phyloP scores from a whole-genome alignment of 2,329 filamentous ascomycete species.

The Fusarium abutilonis region DNA sequence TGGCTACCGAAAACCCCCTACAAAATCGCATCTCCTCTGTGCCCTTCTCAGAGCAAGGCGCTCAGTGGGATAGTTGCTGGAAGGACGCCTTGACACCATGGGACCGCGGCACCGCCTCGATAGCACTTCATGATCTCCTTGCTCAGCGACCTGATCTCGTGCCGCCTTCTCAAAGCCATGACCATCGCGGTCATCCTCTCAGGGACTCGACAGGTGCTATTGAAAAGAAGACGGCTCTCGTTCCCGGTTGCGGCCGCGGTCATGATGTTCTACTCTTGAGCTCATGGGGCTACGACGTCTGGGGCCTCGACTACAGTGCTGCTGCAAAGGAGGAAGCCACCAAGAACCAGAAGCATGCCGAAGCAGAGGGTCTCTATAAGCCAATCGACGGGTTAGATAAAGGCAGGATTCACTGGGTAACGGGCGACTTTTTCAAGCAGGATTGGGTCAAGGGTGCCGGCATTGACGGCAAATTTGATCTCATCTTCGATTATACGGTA shows the following conservation, averaged over 20 bases:
- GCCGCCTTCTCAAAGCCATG: conserved; percentile 48
- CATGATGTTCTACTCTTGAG: conserved; percentile 82
- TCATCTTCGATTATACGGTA: conserved; percentile 73
- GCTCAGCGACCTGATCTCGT: conserved; percentile 58
- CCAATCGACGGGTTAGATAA: conserved; percentile 51
- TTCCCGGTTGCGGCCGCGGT: conserved; percentile 84
- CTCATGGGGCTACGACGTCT: conserved; percentile 79
- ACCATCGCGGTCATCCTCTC: conserved; percentile 46
- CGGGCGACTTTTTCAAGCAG: conserved; percentile 74
- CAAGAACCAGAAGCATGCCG: conserved; percentile 54
- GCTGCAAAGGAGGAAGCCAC: conserved; percentile 58
- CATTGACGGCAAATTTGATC: conserved; percentile 66
- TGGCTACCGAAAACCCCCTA: conserved; percentile 42
- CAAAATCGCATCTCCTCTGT: conserved; percentile 50
- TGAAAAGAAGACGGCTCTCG: conserved; percentile 63
- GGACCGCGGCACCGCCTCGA: conserved; percentile 64
- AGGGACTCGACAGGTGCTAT: conserved; percentile 40
- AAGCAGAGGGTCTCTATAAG: conserved; percentile 56
- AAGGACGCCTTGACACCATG: conserved; percentile 59
- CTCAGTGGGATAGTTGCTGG: conserved; percentile 62
- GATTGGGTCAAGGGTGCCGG: conserved; percentile 61
- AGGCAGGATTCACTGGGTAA: conserved; percentile 66
- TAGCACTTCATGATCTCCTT: conserved; percentile 65
- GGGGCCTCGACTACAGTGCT: conserved; percentile 75
- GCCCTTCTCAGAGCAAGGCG: conserved; percentile 50